Base-by-base conservation (phyloP, 2,329 filamentous ascomycete genomes). In the Venturia oleaginea region DNA sequence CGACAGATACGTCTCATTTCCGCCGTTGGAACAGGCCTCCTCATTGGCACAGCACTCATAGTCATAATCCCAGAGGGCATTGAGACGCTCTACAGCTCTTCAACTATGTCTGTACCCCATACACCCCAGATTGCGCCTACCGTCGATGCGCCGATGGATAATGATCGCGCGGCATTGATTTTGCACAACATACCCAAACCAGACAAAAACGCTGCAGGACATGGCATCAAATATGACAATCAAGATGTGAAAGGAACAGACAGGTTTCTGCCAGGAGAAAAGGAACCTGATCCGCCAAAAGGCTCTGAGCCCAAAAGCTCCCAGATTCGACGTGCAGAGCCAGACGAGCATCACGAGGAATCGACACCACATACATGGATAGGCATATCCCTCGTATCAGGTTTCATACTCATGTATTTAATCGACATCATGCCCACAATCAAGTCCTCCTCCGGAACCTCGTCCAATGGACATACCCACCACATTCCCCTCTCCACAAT, bases 11-110 rank as follows among this genome's bases (percentile, higher is more conserved):
- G 93, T 72, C 80, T 96, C 61, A 90, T 97, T 73, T 95, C 93
- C 27, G 92, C 92, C 65, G 85, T 97, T 73, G 94, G 94, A 63
- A 91, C 96, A 75, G 94, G 94, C 55, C 89, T 99, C 62, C 81
- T 99, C 10, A 92, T 99, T 19, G 94, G 94, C 42, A 97, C 94
- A 34, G 93, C 93, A 1, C 83, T 99, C 68, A 93, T 97, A 68
- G 92, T 99, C 38, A 97, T 99, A 72, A 96, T 99, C 71, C 94
- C 94, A 0, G 94, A 99, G 76, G 94, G 94, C 43, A 88, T 97
- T 66, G 92, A 97, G 73, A 93, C 94, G 3, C 83, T 97, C 65
- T 91, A 94, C 69, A 86, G 78, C 69, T 81, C 84, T 43, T 76
- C 71, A 61, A 17, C 67, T 46, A n/a, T 43, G 59, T 60, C 59